Conservation (phyloP, 805 yeast species). For the Geotrichum ghanense region DNA sequence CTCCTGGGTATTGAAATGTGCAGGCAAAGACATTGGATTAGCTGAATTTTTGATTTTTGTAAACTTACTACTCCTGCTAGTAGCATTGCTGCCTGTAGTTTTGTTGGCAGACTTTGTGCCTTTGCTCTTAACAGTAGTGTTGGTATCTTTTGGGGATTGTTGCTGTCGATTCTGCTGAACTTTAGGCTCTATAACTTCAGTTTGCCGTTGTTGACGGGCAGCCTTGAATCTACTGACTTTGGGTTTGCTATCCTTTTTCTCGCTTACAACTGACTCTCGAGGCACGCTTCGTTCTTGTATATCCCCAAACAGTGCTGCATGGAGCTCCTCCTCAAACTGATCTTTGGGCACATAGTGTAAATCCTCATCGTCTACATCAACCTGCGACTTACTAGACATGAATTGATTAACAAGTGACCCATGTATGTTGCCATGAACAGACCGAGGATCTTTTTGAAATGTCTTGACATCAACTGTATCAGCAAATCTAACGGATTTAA, state of each 20-base stretch:
- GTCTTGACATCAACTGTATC: constrained; percentile 17
- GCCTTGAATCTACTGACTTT: constrained; percentile 25
- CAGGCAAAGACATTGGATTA: no score
- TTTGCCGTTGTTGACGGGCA: constrained; percentile 4
- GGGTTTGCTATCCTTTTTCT: constrained; percentile 7
- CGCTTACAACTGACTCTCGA: no score
- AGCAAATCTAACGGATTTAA: constrained; percentile 13
- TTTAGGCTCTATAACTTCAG: constrained; percentile 3
- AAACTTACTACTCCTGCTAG: no score
- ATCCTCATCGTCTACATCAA: neutral
- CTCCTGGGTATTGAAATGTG: no score
- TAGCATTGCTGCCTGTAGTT: no score
- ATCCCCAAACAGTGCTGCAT: no score
- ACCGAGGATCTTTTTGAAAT: constrained; percentile 7
- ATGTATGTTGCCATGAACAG: constrained; percentile 1
- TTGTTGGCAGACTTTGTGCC: neutral
- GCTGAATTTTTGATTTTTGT: no score
- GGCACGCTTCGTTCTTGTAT: no score
- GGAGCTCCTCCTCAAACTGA: neutral
- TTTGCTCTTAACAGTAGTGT: neutral
- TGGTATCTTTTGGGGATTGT: neutral
- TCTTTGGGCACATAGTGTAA: neutral
- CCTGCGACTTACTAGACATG: neutral
- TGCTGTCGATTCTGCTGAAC: neutral
- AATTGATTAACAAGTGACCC: neutral